Conservation (phyloP, 169 alveolate genomes). For the Plasmodium inui region DNA sequence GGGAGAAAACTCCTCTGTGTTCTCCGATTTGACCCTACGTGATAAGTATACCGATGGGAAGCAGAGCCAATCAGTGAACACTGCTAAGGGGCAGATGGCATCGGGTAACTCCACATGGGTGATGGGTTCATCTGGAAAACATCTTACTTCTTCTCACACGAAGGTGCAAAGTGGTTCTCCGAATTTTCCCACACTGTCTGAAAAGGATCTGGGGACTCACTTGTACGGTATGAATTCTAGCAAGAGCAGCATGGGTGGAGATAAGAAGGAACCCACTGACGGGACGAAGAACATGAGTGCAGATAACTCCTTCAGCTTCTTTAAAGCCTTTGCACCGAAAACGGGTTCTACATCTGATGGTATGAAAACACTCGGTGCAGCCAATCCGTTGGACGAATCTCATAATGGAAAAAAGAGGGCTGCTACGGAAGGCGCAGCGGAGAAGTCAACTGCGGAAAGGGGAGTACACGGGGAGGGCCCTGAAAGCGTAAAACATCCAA, state of each 20-base stretch:
- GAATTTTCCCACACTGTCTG: neutral
- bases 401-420: neutral
- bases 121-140: neutral
- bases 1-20: neutral
- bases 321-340: neutral
- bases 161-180: neutral
- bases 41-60: neutral
- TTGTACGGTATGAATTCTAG: neutral
- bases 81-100: neutral
- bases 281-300: neutral
- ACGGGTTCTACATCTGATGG: constrained; percentile 10
- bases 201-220: neutral
- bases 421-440: neutral
- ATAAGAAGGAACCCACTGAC: neutral
- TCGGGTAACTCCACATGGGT: neutral
- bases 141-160: neutral
- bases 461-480: neutral
- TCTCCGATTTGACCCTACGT: neutral
- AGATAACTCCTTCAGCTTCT: constrained; percentile 8
- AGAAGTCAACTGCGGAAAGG: neutral
- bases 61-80: neutral
- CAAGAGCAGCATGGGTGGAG: neutral
- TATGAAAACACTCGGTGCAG: neutral
- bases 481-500: neutral
- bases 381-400: neutral